Evolutionary conservation across 768 basidiomycete genomes (phyloP).

Genomic region (Gloeostereum incarnatum): DNA sequence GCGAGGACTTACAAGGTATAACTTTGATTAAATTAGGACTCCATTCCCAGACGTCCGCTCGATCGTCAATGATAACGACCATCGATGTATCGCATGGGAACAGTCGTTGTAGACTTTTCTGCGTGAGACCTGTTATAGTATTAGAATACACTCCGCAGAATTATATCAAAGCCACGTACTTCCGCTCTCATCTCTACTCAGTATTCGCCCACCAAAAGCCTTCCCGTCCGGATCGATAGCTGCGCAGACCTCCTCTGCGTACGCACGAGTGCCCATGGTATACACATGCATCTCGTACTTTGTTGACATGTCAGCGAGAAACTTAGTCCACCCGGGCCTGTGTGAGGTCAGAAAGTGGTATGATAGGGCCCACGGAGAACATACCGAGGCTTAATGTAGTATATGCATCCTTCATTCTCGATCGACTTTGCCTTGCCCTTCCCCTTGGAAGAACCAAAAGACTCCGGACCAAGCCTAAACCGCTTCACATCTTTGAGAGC

Average conservation of each 20-base stretch:
- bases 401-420: slow-evolving; percentile 81
- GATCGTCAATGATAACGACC: slow-evolving; percentile 99
- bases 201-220: slow-evolving; percentile 78
- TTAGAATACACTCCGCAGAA: slow-evolving; percentile 2
- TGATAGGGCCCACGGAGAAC: slow-evolving; percentile 14
- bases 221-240: slow-evolving; percentile 86
- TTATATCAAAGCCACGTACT: slow-evolving; percentile 45
- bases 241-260: slow-evolving; percentile 91
- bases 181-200: slow-evolving; percentile 94
- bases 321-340: slow-evolving; percentile 77
- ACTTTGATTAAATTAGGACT: slow-evolving; percentile 96
- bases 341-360: slow-evolving; percentile 9
- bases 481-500: slow-evolving; percentile 85
- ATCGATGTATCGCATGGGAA: slow-evolving; percentile 97
- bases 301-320: slow-evolving; percentile 59
- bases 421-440: slow-evolving; percentile 58
- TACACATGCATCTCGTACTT: slow-evolving; percentile 99
- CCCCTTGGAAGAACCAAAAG: slow-evolving; percentile 31
- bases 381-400: slow-evolving; percentile 96
- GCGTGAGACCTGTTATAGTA: slow-evolving; percentile 65
- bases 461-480: slow-evolving; percentile 86
- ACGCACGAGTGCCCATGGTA: slow-evolving; percentile 97
- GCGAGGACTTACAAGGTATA: slow-evolving; percentile 66
- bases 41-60: slow-evolving; percentile 98
- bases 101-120: slow-evolving; percentile 84